Conservation (phyloP, 169 alveolate species). For the Plasmodium yoelii region DNA sequence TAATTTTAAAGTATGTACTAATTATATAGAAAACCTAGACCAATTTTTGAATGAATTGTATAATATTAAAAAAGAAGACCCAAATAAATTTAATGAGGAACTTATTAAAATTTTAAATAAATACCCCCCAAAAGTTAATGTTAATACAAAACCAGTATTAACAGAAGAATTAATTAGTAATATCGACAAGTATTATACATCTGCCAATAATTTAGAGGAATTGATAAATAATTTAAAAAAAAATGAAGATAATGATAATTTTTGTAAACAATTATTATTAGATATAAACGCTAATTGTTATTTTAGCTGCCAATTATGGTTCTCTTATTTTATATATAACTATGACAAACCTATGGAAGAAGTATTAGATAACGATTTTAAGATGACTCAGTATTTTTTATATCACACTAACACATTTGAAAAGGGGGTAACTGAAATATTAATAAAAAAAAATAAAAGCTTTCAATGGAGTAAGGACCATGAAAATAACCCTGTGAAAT, state of each 20-base stretch:
- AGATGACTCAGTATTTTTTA: slow-evolving; percentile 49
- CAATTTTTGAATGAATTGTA: slow-evolving; percentile 22
- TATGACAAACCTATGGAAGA: slow-evolving; percentile 57
- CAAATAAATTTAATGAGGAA: slow-evolving; percentile 16
- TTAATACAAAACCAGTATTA: slow-evolving; percentile 18
- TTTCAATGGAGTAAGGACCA: slow-evolving; percentile 41
- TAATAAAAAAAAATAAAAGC: slow-evolving; percentile 60
- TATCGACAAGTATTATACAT: slow-evolving; percentile 37
- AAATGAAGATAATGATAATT: slow-evolving; percentile 12
- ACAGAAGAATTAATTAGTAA: slow-evolving; percentile 38
- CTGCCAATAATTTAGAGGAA: slow-evolving; percentile 37
- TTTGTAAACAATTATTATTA: slow-evolving; percentile 18
- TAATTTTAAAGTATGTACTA: slow-evolving; percentile 50
- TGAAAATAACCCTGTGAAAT: neutral
- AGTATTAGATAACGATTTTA: slow-evolving; percentile 56
- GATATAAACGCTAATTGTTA: slow-evolving; percentile 35
- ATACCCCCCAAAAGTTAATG: slow-evolving; percentile 15
- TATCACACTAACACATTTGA: slow-evolving; percentile 58
- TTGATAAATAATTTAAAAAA: slow-evolving; percentile 33
- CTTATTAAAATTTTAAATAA: slow-evolving; percentile 11
- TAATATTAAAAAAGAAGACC: slow-evolving; percentile 16
- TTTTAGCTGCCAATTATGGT: slow-evolving; percentile 50
- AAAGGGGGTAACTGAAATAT: slow-evolving; percentile 64
- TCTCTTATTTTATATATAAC: slow-evolving; percentile 50
- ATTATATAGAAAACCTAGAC: slow-evolving; percentile 41